Evolutionary conservation across 495 filamentous ascomycete genomes (phyloP).

Genomic region (Aspergillus ellipticus): DNA sequence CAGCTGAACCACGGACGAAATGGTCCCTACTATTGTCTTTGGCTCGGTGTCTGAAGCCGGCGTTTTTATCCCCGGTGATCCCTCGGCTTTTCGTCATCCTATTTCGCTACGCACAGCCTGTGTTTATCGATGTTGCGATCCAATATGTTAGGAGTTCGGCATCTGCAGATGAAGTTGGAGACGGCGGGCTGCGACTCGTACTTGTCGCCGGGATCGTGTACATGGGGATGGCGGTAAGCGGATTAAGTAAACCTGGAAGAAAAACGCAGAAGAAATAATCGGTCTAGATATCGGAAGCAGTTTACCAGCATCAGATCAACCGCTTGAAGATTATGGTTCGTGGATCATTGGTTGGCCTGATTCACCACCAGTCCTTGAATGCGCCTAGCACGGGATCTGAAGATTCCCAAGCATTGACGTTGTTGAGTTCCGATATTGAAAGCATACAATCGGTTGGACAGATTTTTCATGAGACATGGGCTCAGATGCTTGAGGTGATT

Average conservation of each 20-base stretch:
- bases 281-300: slow-evolving; percentile 32
- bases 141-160: background rate
- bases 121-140: background rate
- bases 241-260: background rate
- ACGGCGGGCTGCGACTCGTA: background rate
- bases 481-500: slow-evolving; percentile 47
- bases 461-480: slow-evolving; percentile 49
- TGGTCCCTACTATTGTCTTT: background rate
- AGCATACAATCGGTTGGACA: slow-evolving; percentile 30
- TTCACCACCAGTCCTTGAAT: slow-evolving; percentile 38
- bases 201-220: slow-evolving; percentile 6
- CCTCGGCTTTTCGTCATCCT: background rate
- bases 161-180: background rate
- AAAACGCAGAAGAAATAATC: background rate
- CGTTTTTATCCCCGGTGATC: background rate
- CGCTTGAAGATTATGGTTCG: slow-evolving; percentile 47
- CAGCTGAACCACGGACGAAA: background rate
- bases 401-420: slow-evolving; percentile 42
- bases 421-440: slow-evolving; percentile 54
- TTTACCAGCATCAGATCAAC: slow-evolving; percentile 48
- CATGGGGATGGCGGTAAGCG: slow-evolving; percentile 9
- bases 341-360: slow-evolving; percentile 43
- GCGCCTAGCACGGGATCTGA: slow-evolving; percentile 31
- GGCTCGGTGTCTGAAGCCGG: background rate
- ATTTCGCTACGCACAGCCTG: background rate